Conservation (phyloP, 2,329 filamentous ascomycete species). For the Truncatella angustata region DNA sequence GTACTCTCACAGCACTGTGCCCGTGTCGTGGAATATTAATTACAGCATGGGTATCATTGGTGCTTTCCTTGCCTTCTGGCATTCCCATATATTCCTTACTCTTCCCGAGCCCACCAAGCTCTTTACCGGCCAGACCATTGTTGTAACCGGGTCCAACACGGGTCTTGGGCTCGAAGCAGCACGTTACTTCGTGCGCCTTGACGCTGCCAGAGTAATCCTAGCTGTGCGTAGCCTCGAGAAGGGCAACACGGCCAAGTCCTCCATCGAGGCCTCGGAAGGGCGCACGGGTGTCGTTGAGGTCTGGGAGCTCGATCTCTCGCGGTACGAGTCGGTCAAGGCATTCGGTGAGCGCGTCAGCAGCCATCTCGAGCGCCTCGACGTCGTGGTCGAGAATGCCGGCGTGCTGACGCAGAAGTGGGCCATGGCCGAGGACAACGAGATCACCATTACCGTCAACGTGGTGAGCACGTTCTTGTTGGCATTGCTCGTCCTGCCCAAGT, state of each 20-base stretch:
- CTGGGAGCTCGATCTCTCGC: conserved; percentile 42
- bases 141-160: conserved; percentile 34
- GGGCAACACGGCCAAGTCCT: conserved; percentile 36
- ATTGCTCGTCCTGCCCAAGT: conserved; percentile 28
- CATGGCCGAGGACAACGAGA: conserved; percentile 44
- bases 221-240: conserved; percentile 21
- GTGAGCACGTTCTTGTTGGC: conserved; percentile 27
- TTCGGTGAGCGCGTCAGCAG: conserved; percentile 33
- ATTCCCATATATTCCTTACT: conserved; percentile 8
- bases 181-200: conserved; percentile 22
- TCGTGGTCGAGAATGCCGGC: conserved; percentile 40
- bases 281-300: conserved; percentile 31
- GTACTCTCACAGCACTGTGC: no score
- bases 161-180: conserved; percentile 35
- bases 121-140: conserved; percentile 28
- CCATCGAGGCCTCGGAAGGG: conserved; percentile 22
- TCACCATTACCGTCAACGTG: conserved; percentile 39
- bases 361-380: conserved; percentile 39
- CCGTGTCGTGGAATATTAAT: no score
- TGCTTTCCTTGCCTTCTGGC: neutral
- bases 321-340: conserved; percentile 35
- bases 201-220: conserved; percentile 26
- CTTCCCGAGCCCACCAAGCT: conserved; percentile 20
- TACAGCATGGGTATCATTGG: neutral
- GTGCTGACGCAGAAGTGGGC: conserved; percentile 37